A percentile compares a stretch with the other conserved stretches of the same genome.
Evolutionary conservation across 257 asterid species (phyloP).

Genomic region (Solanum chaucha): DNA sequence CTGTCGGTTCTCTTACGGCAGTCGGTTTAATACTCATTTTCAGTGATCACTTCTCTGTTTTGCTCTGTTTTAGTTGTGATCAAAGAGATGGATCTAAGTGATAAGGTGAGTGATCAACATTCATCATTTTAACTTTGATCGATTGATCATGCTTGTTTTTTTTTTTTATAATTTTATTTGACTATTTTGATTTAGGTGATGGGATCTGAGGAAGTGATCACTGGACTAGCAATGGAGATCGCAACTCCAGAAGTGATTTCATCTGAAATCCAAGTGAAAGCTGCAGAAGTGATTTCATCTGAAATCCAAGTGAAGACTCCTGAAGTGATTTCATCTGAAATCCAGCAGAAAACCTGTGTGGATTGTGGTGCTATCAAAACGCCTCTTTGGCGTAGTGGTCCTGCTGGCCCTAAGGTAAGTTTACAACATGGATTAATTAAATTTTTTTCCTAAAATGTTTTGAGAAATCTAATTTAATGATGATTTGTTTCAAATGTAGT

Average conservation of each 20-base stretch:
- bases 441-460: too few relatives aligned
- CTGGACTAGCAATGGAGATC: constrained; percentile 11
- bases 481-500: constrained; percentile 36
- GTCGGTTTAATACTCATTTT: constrained; percentile 24
- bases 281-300: constrained; percentile 9
- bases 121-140: neutral
- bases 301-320: constrained; percentile 33
- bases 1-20: constrained; percentile 33
- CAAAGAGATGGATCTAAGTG: constrained; percentile 66
- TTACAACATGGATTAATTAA: neutral
- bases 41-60: neutral
- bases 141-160: neutral
- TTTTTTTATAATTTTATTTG: neutral
- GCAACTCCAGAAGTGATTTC: constrained; percentile 19
- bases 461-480: neutral
- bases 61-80: neutral
- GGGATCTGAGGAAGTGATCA: constrained; percentile 41
- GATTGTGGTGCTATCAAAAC: constrained; percentile 93
- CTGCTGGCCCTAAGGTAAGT: constrained; percentile 93
- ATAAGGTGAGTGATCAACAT: constrained; percentile 64
- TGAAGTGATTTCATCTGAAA: constrained; percentile 23
- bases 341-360: constrained; percentile 61
- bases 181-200: neutral
- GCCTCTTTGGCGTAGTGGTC: constrained; percentile 99
- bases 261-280: constrained; percentile 41